Conservation (phyloP, 768 basidiomycete genomes). For the Tulasnella calospora region DNA sequence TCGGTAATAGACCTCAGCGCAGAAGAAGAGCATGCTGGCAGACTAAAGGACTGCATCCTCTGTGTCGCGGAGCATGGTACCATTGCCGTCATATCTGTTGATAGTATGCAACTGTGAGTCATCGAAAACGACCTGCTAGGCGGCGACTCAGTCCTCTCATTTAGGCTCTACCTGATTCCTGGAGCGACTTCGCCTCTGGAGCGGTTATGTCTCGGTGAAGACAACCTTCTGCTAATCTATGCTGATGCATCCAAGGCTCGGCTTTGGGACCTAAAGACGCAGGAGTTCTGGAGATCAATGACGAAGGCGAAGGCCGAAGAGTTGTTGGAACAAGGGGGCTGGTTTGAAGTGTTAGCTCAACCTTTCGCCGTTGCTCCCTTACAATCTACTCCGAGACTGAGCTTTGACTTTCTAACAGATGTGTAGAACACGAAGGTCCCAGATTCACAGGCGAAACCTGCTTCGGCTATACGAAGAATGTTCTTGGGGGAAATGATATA, state of each 20-base stretch:
- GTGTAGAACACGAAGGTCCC: constrained; percentile 20
- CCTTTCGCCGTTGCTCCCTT: background rate
- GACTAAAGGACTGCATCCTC: constrained; percentile 61
- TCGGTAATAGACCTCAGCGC: constrained; percentile 52
- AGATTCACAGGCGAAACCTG: background rate
- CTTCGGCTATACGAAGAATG: background rate
- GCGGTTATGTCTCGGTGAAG: constrained; percentile 57
- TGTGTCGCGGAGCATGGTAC: constrained; percentile 77
- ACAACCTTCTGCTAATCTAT: constrained; percentile 73
- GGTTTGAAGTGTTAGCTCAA: constrained; percentile 60
- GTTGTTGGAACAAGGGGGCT: constrained; percentile 62
- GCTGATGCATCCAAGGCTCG: constrained; percentile 62
- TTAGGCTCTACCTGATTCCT: constrained; percentile 74
- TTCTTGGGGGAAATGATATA: background rate
- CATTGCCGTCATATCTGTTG: constrained; percentile 69
- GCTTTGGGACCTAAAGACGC: constrained; percentile 78
- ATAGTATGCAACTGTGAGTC: constrained; percentile 72
- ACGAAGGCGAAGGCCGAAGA: constrained; percentile 69
- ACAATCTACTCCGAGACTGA: background rate
- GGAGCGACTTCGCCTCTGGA: constrained; percentile 66
- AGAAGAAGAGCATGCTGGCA: constrained; percentile 46
- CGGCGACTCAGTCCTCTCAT: background rate
- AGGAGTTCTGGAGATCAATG: constrained; percentile 84
- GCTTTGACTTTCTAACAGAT: background rate
- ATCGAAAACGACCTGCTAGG: background rate